Evolutionary conservation across 176 grass and related monocot species (phyloP), one percentile per base, ranked within the genome.

Genomic region (Avena insularis): DNA sequence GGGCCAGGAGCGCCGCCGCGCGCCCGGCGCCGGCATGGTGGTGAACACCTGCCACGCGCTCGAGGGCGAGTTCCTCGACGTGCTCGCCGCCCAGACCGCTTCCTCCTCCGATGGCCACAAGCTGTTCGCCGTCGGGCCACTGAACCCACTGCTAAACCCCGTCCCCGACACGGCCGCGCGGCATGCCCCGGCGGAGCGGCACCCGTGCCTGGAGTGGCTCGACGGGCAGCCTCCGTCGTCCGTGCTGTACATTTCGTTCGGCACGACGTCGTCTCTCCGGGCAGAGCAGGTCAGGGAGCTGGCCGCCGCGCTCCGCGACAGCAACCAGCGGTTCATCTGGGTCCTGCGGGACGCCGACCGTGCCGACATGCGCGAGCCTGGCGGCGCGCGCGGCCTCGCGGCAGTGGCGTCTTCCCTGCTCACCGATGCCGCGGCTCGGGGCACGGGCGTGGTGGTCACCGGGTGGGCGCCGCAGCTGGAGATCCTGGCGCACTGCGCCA

Each of bases 201-300:
- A 91, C 82, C 40, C 72, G 40, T 98, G 91, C 87, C 70, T 95
- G 29, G 73, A 79, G 0, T 98, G 95, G 93, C 89, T 98, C 51
- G 91, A 93, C 86, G 36, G 6, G 83, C 95, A 95, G 70, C 88
- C 87, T 16, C 35, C 59, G 49, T 20, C 54, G n/a, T 95, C 93
- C 13, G 93, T 93, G 76, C 83, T 98, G 3, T 98, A 95, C 86
- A 77, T 98, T 6, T 98, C 91, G 9, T 98, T 98, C 69, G 95
- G 95, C 70, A 92, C 89, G 58, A 91, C 86, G 68, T 89, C 93
- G 50, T 87, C 89, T 13, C 75, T 98, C 9, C 88, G 89, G 0
- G 57, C 8, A 6, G 82, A 88, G 56, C 95, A 98, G 62, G 85
- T 92, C 33, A 29, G 71, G 43, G 87, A 90, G 86, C 79, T 97